phyloP scores from a whole-genome alignment of 805 yeast genomes.

The Teunomyces aglyptinius region DNA sequence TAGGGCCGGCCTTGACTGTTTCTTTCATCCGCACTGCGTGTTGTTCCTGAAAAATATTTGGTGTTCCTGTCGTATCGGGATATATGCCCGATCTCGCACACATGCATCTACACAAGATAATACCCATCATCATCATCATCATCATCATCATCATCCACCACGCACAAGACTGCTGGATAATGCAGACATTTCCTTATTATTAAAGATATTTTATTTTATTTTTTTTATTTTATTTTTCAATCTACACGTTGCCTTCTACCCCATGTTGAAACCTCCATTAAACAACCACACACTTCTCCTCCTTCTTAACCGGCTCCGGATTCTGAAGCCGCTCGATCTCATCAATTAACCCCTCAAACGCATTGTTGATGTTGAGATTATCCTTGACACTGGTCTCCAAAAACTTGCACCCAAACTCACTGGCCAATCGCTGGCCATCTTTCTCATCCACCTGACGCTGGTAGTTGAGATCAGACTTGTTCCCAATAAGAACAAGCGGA shows the following conservation, averaged over 20 bases:
- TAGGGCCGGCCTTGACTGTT: constrained; percentile 1
- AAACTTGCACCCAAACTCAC: constrained; percentile 43
- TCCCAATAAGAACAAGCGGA: constrained; percentile 56
- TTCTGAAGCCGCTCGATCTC: constrained; percentile 63
- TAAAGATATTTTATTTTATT: not conserved
- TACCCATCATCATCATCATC: too few relatives aligned
- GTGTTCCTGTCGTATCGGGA: not conserved
- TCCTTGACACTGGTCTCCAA: constrained; percentile 51
- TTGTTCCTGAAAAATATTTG: not conserved
- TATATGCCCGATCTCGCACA: too few relatives aligned
- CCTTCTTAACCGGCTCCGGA: constrained; percentile 39
- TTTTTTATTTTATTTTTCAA: not conserved
- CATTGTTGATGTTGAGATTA: constrained; percentile 52
- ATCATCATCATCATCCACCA: too few relatives aligned
- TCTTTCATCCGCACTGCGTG: not conserved
- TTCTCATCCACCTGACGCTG: constrained; percentile 57
- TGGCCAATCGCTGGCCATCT: constrained; percentile 41
- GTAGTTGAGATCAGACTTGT: constrained; percentile 63
- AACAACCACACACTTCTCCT: constrained; percentile 52
- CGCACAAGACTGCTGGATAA: too few relatives aligned
- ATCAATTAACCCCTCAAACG: constrained; percentile 58
- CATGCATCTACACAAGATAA: too few relatives aligned
- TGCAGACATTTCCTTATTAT: too few relatives aligned
- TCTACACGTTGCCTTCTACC: not conserved
- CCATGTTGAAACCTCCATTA: constrained; percentile 11